phyloP scores from a whole-genome alignment of 345 rosid species.

The Garcia nutans region DNA sequence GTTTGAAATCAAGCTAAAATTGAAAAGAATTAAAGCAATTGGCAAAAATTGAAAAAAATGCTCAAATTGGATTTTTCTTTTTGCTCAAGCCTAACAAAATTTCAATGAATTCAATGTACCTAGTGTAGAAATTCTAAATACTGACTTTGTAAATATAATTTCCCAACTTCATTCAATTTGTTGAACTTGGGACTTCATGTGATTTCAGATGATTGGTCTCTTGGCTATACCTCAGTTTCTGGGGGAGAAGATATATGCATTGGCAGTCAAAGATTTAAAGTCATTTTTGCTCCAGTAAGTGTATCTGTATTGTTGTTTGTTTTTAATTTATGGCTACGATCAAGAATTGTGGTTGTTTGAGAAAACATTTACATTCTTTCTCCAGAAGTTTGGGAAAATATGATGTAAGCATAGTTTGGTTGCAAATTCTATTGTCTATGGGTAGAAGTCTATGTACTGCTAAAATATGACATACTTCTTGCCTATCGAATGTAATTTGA shows the following conservation, averaged over 20 bases:
- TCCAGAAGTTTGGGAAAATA: neutral
- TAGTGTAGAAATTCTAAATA: neutral
- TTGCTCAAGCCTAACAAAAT: too few relatives aligned
- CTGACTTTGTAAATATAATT: neutral
- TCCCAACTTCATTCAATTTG: conserved; percentile 8
- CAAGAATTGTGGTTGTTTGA: neutral
- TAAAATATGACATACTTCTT: neutral
- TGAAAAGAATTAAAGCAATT: too few relatives aligned
- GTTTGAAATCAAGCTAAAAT: too few relatives aligned
- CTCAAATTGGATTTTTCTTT: too few relatives aligned
- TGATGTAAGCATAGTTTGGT: neutral
- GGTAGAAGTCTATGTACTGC: neutral
- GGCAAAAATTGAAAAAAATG: too few relatives aligned
- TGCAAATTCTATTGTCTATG: neutral
- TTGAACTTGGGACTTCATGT: conserved; percentile 21
- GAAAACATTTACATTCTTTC: neutral
- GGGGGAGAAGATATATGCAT: conserved; percentile 77
- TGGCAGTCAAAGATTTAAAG: conserved; percentile 65
- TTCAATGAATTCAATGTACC: neutral
- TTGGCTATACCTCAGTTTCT: conserved; percentile 56
- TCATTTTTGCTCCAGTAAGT: conserved; percentile 74
- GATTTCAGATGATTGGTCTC: conserved; percentile 70
- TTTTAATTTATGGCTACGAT: neutral
- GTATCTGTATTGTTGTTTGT: neutral
- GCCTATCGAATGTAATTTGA: neutral